Evolutionary conservation across 73 alveolate genomes (phyloP), one percentile per base, ranked within the genome.

Genomic region (Effrenium voratum): DNA sequence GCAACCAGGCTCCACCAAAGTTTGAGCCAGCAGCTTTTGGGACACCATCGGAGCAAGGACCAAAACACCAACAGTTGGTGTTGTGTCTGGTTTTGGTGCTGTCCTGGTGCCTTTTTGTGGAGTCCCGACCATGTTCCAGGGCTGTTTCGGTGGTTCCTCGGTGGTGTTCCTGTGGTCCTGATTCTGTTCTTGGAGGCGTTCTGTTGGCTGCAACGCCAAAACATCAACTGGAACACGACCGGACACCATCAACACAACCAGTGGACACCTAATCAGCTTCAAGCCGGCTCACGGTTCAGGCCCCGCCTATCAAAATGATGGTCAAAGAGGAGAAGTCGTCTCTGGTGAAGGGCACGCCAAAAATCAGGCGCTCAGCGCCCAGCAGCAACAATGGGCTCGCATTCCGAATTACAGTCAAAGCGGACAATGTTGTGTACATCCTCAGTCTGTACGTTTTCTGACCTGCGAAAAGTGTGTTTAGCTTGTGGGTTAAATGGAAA

Each of bases 321-420:
- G 86, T 52, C 95, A 88, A 66, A 24, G 95, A 88, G 57, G 44
- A 19, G 72, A 60, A 63, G 52, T 84, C 95, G 40, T 88, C 85
- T 73, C 45, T 88, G 38, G 95, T 88, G 84, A 88, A 63, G 30
- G 95, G 49, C 45, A 88, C 95, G 95, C 95, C 95, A 41, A 88
- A 88, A 43, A 88, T 88, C 50, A 88, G 73, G 72, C 70, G 95
- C 95, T 88, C 95, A 2, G 95, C 95, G 30, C 70, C 86, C 52
- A 88, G 59, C 80, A 88, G 50, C 30, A 88, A 45, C 52, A 88
- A 47, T 26, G 95, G 95, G 95, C 95, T 88, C 26, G 95, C 85
- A 38, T 88, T 88, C 73, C 95, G 49, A 41, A 88, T 88, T 30
- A 88, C 95, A 19, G 95, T 88, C 95, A 88, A 66, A 24, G 95